Base-by-base conservation (phyloP, 352 stramenopile species). In the Pseudoperonospora humuli region DNA sequence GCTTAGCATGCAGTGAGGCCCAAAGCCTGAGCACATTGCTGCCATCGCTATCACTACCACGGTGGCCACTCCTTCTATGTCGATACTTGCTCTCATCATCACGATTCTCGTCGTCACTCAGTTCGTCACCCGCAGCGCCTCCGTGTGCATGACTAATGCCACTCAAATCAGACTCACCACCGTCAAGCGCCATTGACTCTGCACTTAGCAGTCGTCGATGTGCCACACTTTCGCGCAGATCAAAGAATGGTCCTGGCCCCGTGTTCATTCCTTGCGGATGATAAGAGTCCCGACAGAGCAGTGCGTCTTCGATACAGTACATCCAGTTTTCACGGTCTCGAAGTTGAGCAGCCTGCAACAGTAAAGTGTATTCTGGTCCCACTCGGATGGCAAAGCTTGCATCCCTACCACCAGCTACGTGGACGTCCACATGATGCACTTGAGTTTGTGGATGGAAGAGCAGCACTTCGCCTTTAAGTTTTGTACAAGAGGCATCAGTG, bases 291-390 rank as follows among this genome's bases (percentile, higher is more conserved):
- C 76, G 71, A 46, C 76, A 88, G 1, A 88, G 47, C 13, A 88
- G 33, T 1, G 73, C 73, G 21, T 88, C 76, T 59, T 88, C 76
- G 15, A 88, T 78, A 39, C 71, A 82, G 50, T 84, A 88, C 44
- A 88, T 80, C 76, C 76, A 88, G 32, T 82, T 80, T 47, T 88
- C 76, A 3, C 76, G 71, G 14, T 86, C 76, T 9, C 61, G 61
- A 8, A 85, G 39, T 29, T 65, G 64, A 3, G 64, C 55, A 2
- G 76, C 73, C 50, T 88, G 69, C 5, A 88, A 46, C 31, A 85
- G 19, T 13, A 88, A 50, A 11, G 64, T 75, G 36, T 86, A 88
- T 10, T 80, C 67, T 1, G 53, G 44, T 0, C 72, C 72, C 5
- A 84, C 64, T 48, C 83, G 70, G 20, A 88, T 62, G 1, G 71